These are phyloP conservation scores for Mallotus nudiflorus DNA, from an alignment of 345 rosid genomes.

Conservation along the genomic window DNA sequence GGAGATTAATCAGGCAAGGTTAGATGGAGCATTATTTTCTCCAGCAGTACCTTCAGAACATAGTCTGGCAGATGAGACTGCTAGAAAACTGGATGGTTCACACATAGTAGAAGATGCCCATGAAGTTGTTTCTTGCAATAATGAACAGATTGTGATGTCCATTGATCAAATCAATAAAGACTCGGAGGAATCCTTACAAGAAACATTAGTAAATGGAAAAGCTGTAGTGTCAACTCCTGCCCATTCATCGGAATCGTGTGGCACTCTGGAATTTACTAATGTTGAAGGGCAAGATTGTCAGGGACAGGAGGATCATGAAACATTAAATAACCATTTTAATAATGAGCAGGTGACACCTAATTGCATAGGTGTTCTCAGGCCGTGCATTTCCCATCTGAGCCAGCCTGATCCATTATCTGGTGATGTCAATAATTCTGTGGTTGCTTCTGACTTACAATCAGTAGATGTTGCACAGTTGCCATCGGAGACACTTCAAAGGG, in stretches of 20 bases:
- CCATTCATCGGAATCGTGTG: slow-evolving; percentile 32
- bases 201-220: slow-evolving; percentile 28
- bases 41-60: slow-evolving; percentile 30
- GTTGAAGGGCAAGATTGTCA: slow-evolving; percentile 37
- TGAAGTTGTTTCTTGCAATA: slow-evolving; percentile 22
- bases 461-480: slow-evolving; percentile 23
- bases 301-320: slow-evolving; percentile 32
- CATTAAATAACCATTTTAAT: slow-evolving; percentile 21
- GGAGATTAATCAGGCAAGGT: slow-evolving; percentile 29
- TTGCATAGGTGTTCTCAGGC: slow-evolving; percentile 20
- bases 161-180: slow-evolving; percentile 27
- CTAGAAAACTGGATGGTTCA: slow-evolving; percentile 31
- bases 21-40: slow-evolving; percentile 28
- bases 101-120: slow-evolving; percentile 36
- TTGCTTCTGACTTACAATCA: slow-evolving; percentile 17
- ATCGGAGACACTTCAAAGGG: slow-evolving; percentile 19
- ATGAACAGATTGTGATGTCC: slow-evolving; percentile 18
- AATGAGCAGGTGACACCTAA: slow-evolving; percentile 26
- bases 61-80: slow-evolving; percentile 32
- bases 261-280: slow-evolving; percentile 29
- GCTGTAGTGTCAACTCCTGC: slow-evolving; percentile 27
- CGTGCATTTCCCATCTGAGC: slow-evolving; percentile 39
- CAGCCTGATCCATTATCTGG: slow-evolving; percentile 21
- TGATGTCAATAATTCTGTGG: slow-evolving; percentile 16
- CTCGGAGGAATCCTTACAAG: slow-evolving; percentile 18